Percentiles rank a stretch among this genome's conserved stretches.
Conservation (phyloP, 768 basidiomycete species). For the Mycena rebaudengoi region DNA sequence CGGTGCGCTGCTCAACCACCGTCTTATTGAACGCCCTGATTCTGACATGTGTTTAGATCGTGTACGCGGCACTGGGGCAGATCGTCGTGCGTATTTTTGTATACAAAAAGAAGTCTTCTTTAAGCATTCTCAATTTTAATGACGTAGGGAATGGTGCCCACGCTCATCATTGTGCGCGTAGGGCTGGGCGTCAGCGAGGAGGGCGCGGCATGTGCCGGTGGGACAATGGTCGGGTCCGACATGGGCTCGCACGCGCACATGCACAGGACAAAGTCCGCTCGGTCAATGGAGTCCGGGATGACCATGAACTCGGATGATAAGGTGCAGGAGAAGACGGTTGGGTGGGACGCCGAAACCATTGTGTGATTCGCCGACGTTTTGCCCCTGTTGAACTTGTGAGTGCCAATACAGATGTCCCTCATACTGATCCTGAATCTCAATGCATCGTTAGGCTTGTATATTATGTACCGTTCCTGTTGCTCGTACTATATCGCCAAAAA, state of each 20-base stretch:
- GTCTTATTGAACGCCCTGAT: too few species aligned
- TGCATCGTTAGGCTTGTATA: too few species aligned
- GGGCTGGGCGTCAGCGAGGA: constrained; percentile 31
- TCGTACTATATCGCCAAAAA: too few species aligned
- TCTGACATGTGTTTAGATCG: not conserved
- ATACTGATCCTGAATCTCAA: too few species aligned
- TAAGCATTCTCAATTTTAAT: not conserved
- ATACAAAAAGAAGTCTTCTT: not conserved
- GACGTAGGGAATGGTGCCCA: constrained; percentile 27
- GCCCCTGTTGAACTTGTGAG: too few species aligned
- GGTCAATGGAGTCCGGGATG: not conserved
- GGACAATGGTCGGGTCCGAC: not conserved
- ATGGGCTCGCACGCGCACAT: not conserved
- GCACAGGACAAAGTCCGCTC: not conserved
- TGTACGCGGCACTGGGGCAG: constrained; percentile 16
- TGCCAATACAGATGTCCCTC: too few species aligned
- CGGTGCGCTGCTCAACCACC: constrained; percentile 1
- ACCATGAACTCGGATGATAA: not conserved
- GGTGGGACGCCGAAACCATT: constrained; percentile 13
- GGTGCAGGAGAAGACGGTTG: not conserved
- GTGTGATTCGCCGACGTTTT: constrained; percentile 4
- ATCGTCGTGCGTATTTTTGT: constrained; percentile 7
- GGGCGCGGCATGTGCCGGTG: not conserved
- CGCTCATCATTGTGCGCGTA: constrained; percentile 45
- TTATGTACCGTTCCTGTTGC: too few species aligned